Conservation (phyloP, 805 yeast species). For the Saturnispora dispora region DNA sequence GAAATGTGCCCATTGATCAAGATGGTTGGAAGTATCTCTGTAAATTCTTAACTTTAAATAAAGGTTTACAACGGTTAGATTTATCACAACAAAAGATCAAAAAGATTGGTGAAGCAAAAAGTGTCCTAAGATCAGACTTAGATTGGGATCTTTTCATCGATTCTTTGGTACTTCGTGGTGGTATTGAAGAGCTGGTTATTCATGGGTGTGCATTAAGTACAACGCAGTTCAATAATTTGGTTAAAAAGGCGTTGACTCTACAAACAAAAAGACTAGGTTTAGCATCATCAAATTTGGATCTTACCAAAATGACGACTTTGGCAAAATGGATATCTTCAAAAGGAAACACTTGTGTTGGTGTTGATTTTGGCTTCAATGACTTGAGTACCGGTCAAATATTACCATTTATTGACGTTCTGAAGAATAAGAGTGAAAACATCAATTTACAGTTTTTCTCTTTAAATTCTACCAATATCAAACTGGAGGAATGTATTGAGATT, state of each 20-base stretch:
- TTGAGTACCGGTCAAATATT: conserved; percentile 36
- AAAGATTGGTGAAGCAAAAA: conserved; percentile 30
- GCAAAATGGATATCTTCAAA: conserved; percentile 40
- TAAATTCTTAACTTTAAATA: conserved; percentile 36
- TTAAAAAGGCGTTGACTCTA: conserved; percentile 32
- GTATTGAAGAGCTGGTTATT: conserved; percentile 48
- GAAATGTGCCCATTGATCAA: conserved; percentile 47
- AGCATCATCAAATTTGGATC: conserved; percentile 42
- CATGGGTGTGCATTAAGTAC: conserved; percentile 46
- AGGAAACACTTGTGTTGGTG: conserved; percentile 40
- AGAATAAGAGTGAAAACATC: conserved; percentile 15
- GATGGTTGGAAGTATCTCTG: conserved; percentile 45
- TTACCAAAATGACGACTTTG: conserved; percentile 32
- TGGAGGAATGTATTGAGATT: conserved; percentile 31
- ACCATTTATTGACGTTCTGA: conserved; percentile 39
- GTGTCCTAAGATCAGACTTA: conserved; percentile 36
- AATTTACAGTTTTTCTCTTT: conserved; percentile 43
- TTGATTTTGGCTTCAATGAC: conserved; percentile 49
- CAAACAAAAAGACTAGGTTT: conserved; percentile 44
- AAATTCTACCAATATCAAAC: conserved; percentile 39
- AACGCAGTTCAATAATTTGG: conserved; percentile 32
- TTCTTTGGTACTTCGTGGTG: conserved; percentile 36
- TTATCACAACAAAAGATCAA: conserved; percentile 48
- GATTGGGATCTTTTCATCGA: conserved; percentile 44
- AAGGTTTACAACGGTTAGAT: conserved; percentile 40